These are phyloP conservation scores for Paramecium biaurelia DNA, from an alignment of 73 alveolate genomes.

Conservation along the genomic window DNA sequence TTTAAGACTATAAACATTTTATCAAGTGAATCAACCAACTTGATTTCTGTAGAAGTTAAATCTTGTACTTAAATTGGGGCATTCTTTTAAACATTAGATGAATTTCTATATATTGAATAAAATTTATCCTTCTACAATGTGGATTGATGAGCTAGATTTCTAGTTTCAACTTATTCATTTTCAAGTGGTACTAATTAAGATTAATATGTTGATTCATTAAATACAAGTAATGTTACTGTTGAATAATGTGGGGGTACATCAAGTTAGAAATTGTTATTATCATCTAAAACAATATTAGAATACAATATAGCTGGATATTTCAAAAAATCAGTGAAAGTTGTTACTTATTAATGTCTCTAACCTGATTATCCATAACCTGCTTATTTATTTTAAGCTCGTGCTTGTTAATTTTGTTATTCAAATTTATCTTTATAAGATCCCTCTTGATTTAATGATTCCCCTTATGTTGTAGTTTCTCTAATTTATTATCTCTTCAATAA, in stretches of 20 bases:
- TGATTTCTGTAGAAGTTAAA: conserved; percentile 59
- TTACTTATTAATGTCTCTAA: neutral
- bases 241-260: conserved; percentile 48
- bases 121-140: conserved; percentile 23
- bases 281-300: conserved; percentile 51
- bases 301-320: conserved; percentile 60
- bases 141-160: conserved; percentile 39
- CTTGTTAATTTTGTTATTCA: neutral
- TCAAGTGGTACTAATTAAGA: conserved; percentile 52
- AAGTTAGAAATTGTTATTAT: conserved; percentile 52
- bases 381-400: neutral
- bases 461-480: conserved; percentile 74
- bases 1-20: conserved; percentile 41
- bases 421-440: conserved; percentile 25
- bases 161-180: conserved; percentile 48
- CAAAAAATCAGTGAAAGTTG: conserved; percentile 70
- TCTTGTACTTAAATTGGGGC: conserved; percentile 58
- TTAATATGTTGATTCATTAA: neutral
- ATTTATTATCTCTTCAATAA: conserved; percentile 80
- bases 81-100: neutral
- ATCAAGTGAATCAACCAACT: conserved; percentile 39
- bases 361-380: neutral
- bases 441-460: conserved; percentile 75
- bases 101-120: conserved; percentile 52
- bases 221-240: conserved; percentile 56